Conservation (phyloP, 352 stramenopile genomes). For the Phytopythium kandeliae region DNA sequence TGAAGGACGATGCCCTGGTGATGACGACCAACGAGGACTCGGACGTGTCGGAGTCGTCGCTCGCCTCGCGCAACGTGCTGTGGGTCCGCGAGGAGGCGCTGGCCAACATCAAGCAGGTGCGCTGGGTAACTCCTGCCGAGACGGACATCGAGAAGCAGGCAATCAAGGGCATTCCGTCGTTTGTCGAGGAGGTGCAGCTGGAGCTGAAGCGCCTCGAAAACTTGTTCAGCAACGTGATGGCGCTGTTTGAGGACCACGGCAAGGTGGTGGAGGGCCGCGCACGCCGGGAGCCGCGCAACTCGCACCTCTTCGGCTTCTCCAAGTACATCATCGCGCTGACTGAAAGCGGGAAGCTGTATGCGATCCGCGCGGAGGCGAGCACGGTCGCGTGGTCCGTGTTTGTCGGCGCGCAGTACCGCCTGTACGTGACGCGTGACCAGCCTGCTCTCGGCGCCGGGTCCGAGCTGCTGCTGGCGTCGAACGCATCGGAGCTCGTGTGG, state of each 20-base stretch:
- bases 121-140: constrained; percentile 74
- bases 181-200: constrained; percentile 58
- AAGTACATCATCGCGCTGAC: constrained; percentile 78
- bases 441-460: constrained; percentile 62
- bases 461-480: constrained; percentile 66
- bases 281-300: constrained; percentile 53
- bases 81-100: constrained; percentile 80
- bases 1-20: constrained; percentile 66
- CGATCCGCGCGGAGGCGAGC: constrained; percentile 69
- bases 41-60: constrained; percentile 10
- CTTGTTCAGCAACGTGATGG: constrained; percentile 34
- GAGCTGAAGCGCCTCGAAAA: constrained; percentile 52
- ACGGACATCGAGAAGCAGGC: constrained; percentile 73
- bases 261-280: constrained; percentile 24
- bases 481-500: constrained; percentile 53
- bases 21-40: constrained; percentile 62
- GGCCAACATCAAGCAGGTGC: constrained; percentile 67
- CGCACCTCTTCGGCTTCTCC: constrained; percentile 79
- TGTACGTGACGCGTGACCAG: constrained; percentile 77
- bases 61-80: constrained; percentile 29
- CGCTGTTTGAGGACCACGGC: constrained; percentile 38
- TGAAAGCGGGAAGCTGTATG: constrained; percentile 75
- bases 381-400: constrained; percentile 66
- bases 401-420: constrained; percentile 59
- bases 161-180: constrained; percentile 67